Conservation (phyloP, 1,284 basidiomycete genomes). For the Cutaneotrichosporon sp. region DNA sequence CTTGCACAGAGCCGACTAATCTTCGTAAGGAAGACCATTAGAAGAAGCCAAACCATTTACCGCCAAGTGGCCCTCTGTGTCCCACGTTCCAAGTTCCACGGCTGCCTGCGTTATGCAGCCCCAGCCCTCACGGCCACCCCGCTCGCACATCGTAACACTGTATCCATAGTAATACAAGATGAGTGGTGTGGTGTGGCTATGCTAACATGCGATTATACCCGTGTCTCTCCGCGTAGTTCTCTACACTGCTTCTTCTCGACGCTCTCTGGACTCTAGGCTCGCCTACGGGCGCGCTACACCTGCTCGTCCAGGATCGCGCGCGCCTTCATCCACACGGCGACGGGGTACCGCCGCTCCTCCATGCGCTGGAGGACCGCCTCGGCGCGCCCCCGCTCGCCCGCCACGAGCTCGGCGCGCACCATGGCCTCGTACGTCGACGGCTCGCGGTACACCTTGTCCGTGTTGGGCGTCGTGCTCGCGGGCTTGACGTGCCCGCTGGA, state of each 20-base stretch:
- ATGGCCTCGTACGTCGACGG: constrained; percentile 79
- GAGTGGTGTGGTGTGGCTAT: background rate
- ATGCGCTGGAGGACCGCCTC: constrained; percentile 72
- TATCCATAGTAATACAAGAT: background rate
- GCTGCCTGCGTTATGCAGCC: too few relatives aligned
- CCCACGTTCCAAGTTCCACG: too few relatives aligned
- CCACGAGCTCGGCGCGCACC: constrained; percentile 86
- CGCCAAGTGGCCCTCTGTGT: too few relatives aligned
- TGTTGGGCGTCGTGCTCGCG: constrained; percentile 55
- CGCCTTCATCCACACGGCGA: constrained; percentile 46
- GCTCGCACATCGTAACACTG: too few relatives aligned
- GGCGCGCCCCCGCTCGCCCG: constrained; percentile 65
- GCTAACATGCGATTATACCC: background rate
- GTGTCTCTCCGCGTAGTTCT: background rate
- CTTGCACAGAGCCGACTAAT: too few relatives aligned
- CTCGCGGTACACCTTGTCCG: constrained; percentile 74
- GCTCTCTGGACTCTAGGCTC: background rate
- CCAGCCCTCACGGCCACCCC: too few relatives aligned
- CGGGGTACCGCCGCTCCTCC: constrained; percentile 59
- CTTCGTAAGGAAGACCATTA: too few relatives aligned
- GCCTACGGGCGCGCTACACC: background rate
- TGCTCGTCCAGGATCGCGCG: constrained; percentile 37
- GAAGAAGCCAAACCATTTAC: too few relatives aligned
- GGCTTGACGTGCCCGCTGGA: constrained; percentile 53
- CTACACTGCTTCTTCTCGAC: background rate